phyloP scores from a whole-genome alignment of 768 basidiomycete species.

The Psilocybe azurescens region DNA sequence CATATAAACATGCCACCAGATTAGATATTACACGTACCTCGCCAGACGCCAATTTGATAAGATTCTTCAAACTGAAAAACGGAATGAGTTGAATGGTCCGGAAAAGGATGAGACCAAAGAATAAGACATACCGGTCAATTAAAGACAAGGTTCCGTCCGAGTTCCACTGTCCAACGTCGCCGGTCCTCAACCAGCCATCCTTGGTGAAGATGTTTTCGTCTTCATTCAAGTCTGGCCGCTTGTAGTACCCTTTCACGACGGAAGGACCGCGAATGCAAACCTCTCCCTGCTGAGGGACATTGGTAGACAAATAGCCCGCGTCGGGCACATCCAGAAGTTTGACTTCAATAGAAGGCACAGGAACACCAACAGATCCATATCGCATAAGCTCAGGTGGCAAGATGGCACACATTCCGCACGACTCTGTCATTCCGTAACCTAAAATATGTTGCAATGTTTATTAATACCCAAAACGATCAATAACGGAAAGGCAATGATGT shows the following conservation, averaged over 20 bases:
- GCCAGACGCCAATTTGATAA: conserved; percentile 84
- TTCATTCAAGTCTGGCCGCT: conserved; percentile 86
- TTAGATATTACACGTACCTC: conserved; percentile 52
- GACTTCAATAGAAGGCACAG: conserved; percentile 87
- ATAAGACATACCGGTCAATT: conserved; percentile 78
- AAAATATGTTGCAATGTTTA: conserved; percentile 8
- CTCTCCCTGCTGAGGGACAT: conserved; percentile 81
- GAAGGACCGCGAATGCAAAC: conserved; percentile 88
- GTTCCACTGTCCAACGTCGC: conserved; percentile 95
- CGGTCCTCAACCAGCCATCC: conserved; percentile 94
- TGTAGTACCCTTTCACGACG: conserved; percentile 89
- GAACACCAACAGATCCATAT: conserved; percentile 82
- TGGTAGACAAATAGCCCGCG: conserved; percentile 81
- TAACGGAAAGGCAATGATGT: conserved; percentile 4
- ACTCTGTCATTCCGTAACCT: conserved; percentile 99
- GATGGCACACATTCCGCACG: conserved; percentile 88
- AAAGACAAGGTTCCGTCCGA: conserved; percentile 85
- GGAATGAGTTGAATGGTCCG: background rate
- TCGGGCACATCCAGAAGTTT: conserved; percentile 85
- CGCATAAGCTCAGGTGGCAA: conserved; percentile 84
- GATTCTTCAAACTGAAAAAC: conserved; percentile 74
- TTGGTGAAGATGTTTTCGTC: conserved; percentile 84
- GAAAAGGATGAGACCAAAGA: background rate
- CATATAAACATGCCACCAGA: conserved; percentile 8
- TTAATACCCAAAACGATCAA: background rate